Evolutionary conservation across 1,284 basidiomycete species (phyloP).

Genomic region (Sparassis latifolia): DNA sequence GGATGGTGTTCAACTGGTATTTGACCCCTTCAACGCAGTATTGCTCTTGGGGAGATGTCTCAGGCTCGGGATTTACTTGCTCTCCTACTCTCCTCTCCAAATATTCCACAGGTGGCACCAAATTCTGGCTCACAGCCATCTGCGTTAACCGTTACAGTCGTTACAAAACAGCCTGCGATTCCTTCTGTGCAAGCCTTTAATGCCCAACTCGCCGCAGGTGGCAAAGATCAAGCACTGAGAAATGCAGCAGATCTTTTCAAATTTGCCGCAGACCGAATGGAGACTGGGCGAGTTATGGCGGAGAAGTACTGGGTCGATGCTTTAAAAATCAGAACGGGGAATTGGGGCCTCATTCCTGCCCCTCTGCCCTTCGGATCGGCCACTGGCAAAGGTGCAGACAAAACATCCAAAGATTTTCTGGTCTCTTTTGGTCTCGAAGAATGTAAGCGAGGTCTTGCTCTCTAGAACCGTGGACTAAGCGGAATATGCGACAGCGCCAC

Average conservation of each 20-base stretch:
- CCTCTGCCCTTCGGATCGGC: slow-evolving; percentile 63
- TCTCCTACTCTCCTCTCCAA: slow-evolving; percentile 35
- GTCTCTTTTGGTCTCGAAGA: slow-evolving; percentile 74
- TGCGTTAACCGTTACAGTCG: slow-evolving; percentile 54
- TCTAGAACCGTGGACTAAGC: slow-evolving; percentile 8
- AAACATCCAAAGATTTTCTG: slow-evolving; percentile 71
- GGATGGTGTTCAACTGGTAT: background rate
- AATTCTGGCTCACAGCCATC: slow-evolving; percentile 14
- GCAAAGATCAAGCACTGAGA: slow-evolving; percentile 71
- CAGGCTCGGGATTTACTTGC: slow-evolving; percentile 64
- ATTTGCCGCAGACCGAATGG: slow-evolving; percentile 60
- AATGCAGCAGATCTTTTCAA: slow-evolving; percentile 67
- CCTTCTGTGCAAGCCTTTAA: slow-evolving; percentile 70
- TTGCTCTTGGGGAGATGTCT: slow-evolving; percentile 70
- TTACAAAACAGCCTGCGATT: slow-evolving; percentile 56
- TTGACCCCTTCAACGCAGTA: slow-evolving; percentile 34
- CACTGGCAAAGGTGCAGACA: slow-evolving; percentile 67
- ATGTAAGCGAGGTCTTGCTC: slow-evolving; percentile 35
- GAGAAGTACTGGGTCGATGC: slow-evolving; percentile 78
- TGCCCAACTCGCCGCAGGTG: slow-evolving; percentile 63
- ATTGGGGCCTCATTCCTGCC: slow-evolving; percentile 73
- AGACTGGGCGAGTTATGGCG: slow-evolving; percentile 48
- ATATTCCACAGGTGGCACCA: slow-evolving; percentile 3
- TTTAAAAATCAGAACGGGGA: slow-evolving; percentile 61
- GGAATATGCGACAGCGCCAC: slow-evolving; percentile 41